A percentile compares a stretch with the other conserved stretches of the same genome.
phyloP scores from a whole-genome alignment of 495 filamentous ascomycete species.

The Ascodesmis nigricans region DNA sequence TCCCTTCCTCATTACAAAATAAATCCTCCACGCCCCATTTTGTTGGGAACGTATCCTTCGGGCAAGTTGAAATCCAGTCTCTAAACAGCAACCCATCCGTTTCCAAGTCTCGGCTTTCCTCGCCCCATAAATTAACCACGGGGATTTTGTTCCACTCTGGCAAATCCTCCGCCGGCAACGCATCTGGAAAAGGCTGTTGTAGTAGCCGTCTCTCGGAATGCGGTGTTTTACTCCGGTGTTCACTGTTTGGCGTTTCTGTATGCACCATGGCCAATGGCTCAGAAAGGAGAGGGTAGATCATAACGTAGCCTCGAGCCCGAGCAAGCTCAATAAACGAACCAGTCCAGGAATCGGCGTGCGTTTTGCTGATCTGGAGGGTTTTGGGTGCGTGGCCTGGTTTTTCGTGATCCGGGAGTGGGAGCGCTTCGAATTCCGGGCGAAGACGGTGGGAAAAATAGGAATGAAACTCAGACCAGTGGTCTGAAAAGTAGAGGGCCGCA shows the following conservation, averaged over 20 bases:
- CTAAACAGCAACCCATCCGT: too few relatives aligned
- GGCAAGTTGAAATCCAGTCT: too few relatives aligned
- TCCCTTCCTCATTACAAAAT: too few relatives aligned
- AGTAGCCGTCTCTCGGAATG: not conserved
- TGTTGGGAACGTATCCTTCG: too few relatives aligned
- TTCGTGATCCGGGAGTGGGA: constrained; percentile 6
- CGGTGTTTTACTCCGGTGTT: constrained; percentile 10
- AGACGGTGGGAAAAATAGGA: constrained; percentile 29
- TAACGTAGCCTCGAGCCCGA: constrained; percentile 34
- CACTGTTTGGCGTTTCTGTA: constrained; percentile 27
- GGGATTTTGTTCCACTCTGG: not conserved
- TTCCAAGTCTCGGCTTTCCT: too few relatives aligned
- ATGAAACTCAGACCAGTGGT: constrained; percentile 47
- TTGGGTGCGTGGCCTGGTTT: constrained; percentile 1
- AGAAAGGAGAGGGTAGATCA: constrained; percentile 36
- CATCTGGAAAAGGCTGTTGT: not conserved
- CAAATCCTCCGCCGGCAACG: not conserved
- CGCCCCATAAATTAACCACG: not conserved
- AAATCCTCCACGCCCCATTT: too few relatives aligned
- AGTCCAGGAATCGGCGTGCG: constrained; percentile 27
- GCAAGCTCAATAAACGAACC: constrained; percentile 40
- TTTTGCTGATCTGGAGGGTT: constrained; percentile 8
- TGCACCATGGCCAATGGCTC: constrained; percentile 35
- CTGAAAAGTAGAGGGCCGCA: constrained; percentile 44
- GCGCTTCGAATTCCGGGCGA: not conserved